Evolutionary conservation across 2,329 filamentous ascomycete species (phyloP).

Genomic region (Colletotrichum liaoningense): DNA sequence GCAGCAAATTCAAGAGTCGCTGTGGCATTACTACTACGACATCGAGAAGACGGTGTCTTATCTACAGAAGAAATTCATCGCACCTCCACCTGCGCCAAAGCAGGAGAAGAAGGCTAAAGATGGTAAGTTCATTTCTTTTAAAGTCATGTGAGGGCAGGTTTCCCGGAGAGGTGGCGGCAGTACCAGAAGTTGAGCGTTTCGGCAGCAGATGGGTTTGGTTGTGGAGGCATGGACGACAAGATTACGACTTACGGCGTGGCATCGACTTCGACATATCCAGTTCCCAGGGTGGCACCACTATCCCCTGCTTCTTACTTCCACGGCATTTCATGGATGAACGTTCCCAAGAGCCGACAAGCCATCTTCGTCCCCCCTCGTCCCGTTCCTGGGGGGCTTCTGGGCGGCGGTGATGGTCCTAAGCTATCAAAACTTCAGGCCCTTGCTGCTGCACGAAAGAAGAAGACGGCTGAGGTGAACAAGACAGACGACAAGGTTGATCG

Average conservation of each 20-base stretch:
- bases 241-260: not conserved
- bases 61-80: constrained; percentile 73
- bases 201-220: constrained; percentile 34
- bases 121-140: constrained; percentile 49
- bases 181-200: constrained; percentile 37
- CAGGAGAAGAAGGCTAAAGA: constrained; percentile 55
- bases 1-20: constrained; percentile 83
- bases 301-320: constrained; percentile 73
- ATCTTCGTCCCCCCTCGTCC: constrained; percentile 67
- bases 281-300: constrained; percentile 36
- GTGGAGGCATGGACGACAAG: constrained; percentile 10
- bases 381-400: constrained; percentile 77
- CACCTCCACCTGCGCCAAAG: constrained; percentile 53
- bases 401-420: constrained; percentile 77
- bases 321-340: constrained; percentile 86
- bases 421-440: constrained; percentile 92
- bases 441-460: constrained; percentile 87
- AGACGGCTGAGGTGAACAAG: constrained; percentile 72
- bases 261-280: constrained; percentile 30
- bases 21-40: constrained; percentile 98
- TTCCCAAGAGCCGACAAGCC: constrained; percentile 74
- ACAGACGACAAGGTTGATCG: constrained; percentile 41
- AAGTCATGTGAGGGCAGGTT: not conserved
- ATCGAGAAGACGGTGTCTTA: constrained; percentile 87
- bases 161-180: constrained; percentile 21